phyloP scores from a whole-genome alignment of 345 rosid species.

The Eucalyptus cloeziana region DNA sequence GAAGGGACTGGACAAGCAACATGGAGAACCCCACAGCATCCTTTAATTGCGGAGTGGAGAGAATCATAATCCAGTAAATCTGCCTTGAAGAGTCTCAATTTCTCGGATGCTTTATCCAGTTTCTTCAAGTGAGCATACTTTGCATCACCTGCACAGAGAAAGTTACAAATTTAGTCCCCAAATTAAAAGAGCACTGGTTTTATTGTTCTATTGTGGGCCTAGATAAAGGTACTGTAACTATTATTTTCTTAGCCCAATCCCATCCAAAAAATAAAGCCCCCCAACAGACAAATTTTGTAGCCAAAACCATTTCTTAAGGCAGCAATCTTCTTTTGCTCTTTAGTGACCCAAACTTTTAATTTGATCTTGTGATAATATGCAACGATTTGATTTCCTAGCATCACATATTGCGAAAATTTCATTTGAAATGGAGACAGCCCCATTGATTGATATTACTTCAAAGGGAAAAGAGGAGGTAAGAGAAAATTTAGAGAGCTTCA shows the following conservation, averaged over 20 bases:
- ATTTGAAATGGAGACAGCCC: neutral
- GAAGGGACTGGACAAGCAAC: conserved; percentile 15
- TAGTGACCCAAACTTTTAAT: neutral
- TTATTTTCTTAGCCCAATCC: neutral
- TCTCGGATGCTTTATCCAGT: conserved; percentile 10
- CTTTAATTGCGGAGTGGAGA: conserved; percentile 6
- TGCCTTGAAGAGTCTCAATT: conserved; percentile 20
- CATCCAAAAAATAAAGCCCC: neutral
- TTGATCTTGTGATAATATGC: neutral
- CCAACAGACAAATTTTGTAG: neutral
- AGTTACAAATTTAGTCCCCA: neutral
- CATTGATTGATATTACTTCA: neutral
- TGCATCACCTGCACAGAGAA: neutral
- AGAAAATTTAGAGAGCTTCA: neutral
- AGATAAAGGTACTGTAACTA: neutral
- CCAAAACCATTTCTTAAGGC: neutral
- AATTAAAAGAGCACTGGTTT: neutral
- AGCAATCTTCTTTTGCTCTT: neutral
- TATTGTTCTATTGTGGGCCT: neutral
- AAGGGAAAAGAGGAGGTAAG: neutral
- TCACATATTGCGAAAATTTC: neutral
- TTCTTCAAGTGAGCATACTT: conserved; percentile 11
- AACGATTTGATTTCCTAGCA: neutral
- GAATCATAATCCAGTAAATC: conserved; percentile 13
- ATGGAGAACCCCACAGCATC: conserved; percentile 20